These are phyloP conservation scores for Lipomyces sp. DNA, from an alignment of 805 yeast genomes.

Conservation along the genomic window DNA sequence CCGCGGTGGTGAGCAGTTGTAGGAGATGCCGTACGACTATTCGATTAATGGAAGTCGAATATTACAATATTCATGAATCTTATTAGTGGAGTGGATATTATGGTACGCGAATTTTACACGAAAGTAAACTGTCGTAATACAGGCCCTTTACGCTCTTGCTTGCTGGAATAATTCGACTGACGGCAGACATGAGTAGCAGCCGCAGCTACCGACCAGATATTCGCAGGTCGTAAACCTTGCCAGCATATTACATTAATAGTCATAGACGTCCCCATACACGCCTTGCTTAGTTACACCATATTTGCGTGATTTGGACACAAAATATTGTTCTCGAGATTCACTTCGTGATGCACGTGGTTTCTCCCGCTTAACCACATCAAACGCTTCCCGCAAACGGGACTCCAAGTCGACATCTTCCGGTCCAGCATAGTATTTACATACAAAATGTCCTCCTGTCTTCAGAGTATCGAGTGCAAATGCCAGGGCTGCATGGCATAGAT, in stretches of 20 bases:
- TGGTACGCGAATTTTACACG: too few species aligned
- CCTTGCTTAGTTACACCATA: slow-evolving; percentile 14
- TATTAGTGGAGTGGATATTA: background rate
- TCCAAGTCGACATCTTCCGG: slow-evolving; percentile 73
- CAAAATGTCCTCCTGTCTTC: slow-evolving; percentile 69
- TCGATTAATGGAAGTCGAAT: background rate
- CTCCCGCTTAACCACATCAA: slow-evolving; percentile 64
- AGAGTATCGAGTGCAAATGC: slow-evolving; percentile 74
- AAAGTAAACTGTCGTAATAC: background rate
- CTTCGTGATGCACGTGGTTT: slow-evolving; percentile 83
- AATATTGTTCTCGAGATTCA: slow-evolving; percentile 82
- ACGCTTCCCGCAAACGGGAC: slow-evolving; percentile 59
- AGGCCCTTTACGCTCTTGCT: background rate
- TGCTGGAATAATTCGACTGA: background rate
- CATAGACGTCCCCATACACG: slow-evolving; percentile 21
- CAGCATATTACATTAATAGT: background rate
- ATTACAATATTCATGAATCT: background rate
- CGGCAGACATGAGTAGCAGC: background rate
- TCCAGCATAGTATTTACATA: slow-evolving; percentile 87
- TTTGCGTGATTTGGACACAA: slow-evolving; percentile 65
- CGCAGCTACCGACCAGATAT: background rate
- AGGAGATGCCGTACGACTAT: background rate
- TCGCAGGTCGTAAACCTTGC: background rate
- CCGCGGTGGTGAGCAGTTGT: slow-evolving; percentile 6
- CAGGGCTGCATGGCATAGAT: slow-evolving; percentile 89